Conservation (phyloP, 23 red algal genomes). For the Gracilaria domingensis region DNA sequence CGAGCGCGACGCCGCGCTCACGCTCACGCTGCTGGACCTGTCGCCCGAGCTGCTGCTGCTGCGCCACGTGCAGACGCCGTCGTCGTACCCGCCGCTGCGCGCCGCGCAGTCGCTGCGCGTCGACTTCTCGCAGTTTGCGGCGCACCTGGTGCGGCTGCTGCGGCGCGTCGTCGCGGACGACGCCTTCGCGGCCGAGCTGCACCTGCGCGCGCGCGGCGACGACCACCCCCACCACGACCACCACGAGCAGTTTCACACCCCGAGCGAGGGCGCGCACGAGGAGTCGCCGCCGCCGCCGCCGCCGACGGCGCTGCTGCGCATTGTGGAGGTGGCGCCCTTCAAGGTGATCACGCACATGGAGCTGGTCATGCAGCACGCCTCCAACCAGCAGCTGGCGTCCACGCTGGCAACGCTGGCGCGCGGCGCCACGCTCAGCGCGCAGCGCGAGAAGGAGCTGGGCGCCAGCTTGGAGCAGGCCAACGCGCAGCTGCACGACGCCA, state of each 20-base stretch:
- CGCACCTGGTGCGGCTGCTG: slow-evolving; percentile 42
- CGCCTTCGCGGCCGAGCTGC: slow-evolving; percentile 1
- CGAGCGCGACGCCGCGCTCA: slow-evolving; percentile 30
- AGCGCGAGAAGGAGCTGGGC: neutral
- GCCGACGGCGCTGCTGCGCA: slow-evolving; percentile 1
- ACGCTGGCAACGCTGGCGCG: slow-evolving; percentile 46
- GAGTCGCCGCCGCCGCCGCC: too few species aligned
- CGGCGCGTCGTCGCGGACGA: neutral
- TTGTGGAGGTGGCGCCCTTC: slow-evolving; percentile 39
- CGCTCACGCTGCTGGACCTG: slow-evolving; percentile 65
- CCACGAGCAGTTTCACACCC: slow-evolving; percentile 10
- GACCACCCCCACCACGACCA: too few species aligned
- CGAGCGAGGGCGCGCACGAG: neutral
- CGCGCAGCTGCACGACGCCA: neutral
- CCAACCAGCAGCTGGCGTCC: slow-evolving; percentile 8
- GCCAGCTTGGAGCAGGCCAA: neutral
- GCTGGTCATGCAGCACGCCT: slow-evolving; percentile 35
- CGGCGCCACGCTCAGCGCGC: neutral
- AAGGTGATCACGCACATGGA: slow-evolving; percentile 62
- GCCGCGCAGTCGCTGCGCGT: slow-evolving; percentile 55
- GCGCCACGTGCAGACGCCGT: slow-evolving; percentile 40
- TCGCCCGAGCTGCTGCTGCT: slow-evolving; percentile 58
- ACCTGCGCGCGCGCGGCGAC: slow-evolving; percentile 17
- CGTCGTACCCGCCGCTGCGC: slow-evolving; percentile 54
- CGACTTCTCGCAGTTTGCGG: slow-evolving; percentile 53